Percentiles rank a stretch among this genome's conserved stretches.
These are phyloP conservation scores for Chaetoceros tenuissimus DNA, from an alignment of 108 stramenopile genomes.

Conservation along the genomic window DNA sequence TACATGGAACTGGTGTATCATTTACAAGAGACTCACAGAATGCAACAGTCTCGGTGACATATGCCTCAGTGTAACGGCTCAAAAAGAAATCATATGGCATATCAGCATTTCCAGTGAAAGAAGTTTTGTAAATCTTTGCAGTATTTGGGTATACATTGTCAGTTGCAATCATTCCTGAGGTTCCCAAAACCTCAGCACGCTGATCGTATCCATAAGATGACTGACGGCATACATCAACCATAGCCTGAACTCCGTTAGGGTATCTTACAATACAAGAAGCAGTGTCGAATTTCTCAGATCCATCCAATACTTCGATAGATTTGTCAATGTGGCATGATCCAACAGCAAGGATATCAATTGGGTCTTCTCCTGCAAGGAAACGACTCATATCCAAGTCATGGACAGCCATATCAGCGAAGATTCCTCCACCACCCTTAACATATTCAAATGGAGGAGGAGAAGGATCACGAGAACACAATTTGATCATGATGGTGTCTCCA, in stretches of 20 bases:
- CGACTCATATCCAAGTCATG: constrained; percentile 96
- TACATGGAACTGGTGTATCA: constrained; percentile 87
- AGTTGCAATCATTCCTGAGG: constrained; percentile 91
- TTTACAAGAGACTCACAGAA: constrained; percentile 92
- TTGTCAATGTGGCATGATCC: constrained; percentile 93
- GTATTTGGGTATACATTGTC: constrained; percentile 96
- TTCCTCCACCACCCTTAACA: constrained; percentile 93
- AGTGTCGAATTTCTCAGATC: constrained; percentile 89
- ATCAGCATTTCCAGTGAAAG: constrained; percentile 89
- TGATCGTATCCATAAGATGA: constrained; percentile 94
- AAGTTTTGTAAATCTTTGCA: constrained; percentile 74
- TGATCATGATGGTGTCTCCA: constrained; percentile 81
- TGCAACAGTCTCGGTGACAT: constrained; percentile 85
- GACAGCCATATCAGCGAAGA: constrained; percentile 97
- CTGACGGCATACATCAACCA: constrained; percentile 95
- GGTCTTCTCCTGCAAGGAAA: constrained; percentile 87
- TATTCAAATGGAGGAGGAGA: constrained; percentile 90
- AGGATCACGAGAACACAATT: constrained; percentile 91
- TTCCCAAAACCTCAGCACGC: constrained; percentile 94
- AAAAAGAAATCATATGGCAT: constrained; percentile 97
- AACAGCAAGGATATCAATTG: constrained; percentile 83
- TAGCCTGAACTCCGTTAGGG: constrained; percentile 80
- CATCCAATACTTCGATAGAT: constrained; percentile 68
- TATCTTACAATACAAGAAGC: constrained; percentile 87
- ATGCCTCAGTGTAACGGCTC: constrained; percentile 91